phyloP scores from a whole-genome alignment of 257 asterid genomes.

The Nicotiana sylvestris region DNA sequence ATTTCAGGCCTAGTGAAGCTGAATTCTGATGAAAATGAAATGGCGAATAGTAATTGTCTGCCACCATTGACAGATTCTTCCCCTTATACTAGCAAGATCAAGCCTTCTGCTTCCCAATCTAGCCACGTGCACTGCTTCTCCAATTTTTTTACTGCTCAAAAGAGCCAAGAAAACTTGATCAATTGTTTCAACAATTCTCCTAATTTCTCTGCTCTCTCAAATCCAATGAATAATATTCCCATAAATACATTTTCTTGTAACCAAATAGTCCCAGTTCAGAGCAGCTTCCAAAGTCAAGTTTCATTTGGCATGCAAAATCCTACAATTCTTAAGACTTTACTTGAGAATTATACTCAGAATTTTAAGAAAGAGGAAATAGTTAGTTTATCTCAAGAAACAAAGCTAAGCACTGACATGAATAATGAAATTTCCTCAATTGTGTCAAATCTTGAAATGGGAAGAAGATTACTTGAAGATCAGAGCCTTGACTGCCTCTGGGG shows the following conservation, averaged over 20 bases:
- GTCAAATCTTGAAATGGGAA: constrained; percentile 52
- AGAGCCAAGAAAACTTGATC: constrained; percentile 15
- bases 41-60: constrained; percentile 23
- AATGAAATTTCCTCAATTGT: constrained; percentile 45
- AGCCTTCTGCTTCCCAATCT: constrained; percentile 21
- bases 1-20: constrained; percentile 53
- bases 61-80: constrained; percentile 65
- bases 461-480: constrained; percentile 39
- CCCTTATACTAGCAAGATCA: constrained; percentile 12
- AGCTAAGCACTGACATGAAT: constrained; percentile 30
- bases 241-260: constrained; percentile 16
- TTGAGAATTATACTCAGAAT: constrained; percentile 36
- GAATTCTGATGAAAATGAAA: constrained; percentile 24
- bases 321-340: constrained; percentile 17
- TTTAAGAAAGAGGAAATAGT: constrained; percentile 35
- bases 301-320: constrained; percentile 29
- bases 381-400: constrained; percentile 49
- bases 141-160: constrained; percentile 19
- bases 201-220: constrained; percentile 15
- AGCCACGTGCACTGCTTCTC: constrained; percentile 68
- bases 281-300: constrained; percentile 14
- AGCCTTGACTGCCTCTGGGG: constrained; percentile 62
- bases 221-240: constrained; percentile 7
- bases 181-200: constrained; percentile 11
- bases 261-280: constrained; percentile 15